Base-by-base conservation (phyloP, 148 eudicot species). In the Rhododendron ovatum region DNA sequence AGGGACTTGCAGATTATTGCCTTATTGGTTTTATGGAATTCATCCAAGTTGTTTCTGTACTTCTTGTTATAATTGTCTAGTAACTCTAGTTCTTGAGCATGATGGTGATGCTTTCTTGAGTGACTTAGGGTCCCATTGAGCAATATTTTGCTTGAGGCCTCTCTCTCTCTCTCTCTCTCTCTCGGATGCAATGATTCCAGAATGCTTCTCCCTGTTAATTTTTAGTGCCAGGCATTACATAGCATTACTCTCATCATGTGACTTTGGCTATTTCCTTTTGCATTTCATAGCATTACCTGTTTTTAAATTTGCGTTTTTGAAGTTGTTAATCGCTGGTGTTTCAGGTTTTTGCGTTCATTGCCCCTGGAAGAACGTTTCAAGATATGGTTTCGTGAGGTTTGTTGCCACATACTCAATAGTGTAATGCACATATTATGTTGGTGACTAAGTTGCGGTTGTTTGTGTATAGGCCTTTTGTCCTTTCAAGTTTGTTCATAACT, bases 291-390 rank as follows among this genome's bases (percentile, higher is more conserved):
- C 55, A 13, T 51, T 48, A 24, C 77, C 53, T 82, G 59, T 15
- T 67, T 78, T 12, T 39, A 24, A 26, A 78, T 87, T 67, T 57
- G 39, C 9, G 13, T 74, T 82, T 30, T 69, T 5, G 30, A 86
- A 78, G 48, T 84, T 84, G 3, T 84, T 39, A 83, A 35, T 65
- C 15, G 55, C 43, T 91, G 89, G n/a, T 80, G 79, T 92, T 86
- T 71, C 92, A 97, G 99, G 89, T 74, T 28, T 85, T 88, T 95
- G 90, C 91, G 88, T 85, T 82, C 89, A 83, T 71, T 93, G 85
- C 93, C 98, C 33, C 87, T 97, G 86, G 94, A 93, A 81, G 95
- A 94, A 69, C 94, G 98, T 71, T 85, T 88, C 13, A 94, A 87
- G 91, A 90, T 37, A 57, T 91, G 84, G 93, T 87, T 97, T 84